Evolutionary conservation across 208 protist genomes (phyloP).

Genomic region (Paratrypanosoma confusum): DNA sequence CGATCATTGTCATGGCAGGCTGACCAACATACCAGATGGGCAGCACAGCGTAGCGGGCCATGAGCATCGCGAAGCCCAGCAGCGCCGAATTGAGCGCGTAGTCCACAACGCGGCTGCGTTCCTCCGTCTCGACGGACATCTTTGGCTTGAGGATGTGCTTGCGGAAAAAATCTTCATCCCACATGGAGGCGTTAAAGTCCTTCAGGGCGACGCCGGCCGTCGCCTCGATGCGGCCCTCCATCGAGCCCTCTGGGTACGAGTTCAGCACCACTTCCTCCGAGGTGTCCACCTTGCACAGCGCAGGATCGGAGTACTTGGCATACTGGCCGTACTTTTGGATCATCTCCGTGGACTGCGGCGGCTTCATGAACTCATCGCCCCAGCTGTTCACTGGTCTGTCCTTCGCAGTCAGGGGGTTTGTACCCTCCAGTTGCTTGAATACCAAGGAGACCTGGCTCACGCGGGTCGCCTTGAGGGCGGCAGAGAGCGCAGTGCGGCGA

Average conservation of each 20-base stretch:
- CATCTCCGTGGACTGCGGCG: slow-evolving; percentile 63
- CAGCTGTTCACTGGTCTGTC: slow-evolving; percentile 76
- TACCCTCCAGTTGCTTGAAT: slow-evolving; percentile 76
- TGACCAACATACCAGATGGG: slow-evolving; percentile 81
- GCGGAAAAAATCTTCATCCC: slow-evolving; percentile 88
- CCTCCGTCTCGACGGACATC: slow-evolving; percentile 64
- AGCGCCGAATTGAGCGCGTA: slow-evolving; percentile 81
- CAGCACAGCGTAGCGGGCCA: slow-evolving; percentile 70
- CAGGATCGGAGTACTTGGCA: slow-evolving; percentile 80
- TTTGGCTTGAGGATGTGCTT: slow-evolving; percentile 88
- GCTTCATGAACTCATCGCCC: slow-evolving; percentile 79
- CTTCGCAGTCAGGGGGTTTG: slow-evolving; percentile 67
- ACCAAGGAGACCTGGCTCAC: slow-evolving; percentile 49
- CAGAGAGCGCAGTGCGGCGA: slow-evolving; percentile 39
- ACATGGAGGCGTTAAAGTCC: slow-evolving; percentile 78
- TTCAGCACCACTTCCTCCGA: slow-evolving; percentile 83
- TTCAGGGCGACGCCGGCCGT: slow-evolving; percentile 70
- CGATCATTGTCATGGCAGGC: slow-evolving; percentile 88
- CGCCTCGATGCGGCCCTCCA: slow-evolving; percentile 71
- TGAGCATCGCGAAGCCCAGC: slow-evolving; percentile 72
- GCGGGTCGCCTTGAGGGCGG: slow-evolving; percentile 56
- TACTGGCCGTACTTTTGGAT: slow-evolving; percentile 66
- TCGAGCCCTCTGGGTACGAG: slow-evolving; percentile 75
- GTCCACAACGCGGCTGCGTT: slow-evolving; percentile 75
- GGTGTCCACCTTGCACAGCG: slow-evolving; percentile 62